Evolutionary conservation across 176 grass and related monocot genomes (phyloP), one percentile per base, ranked within the genome.

Genomic region (Guadua angustifolia): DNA sequence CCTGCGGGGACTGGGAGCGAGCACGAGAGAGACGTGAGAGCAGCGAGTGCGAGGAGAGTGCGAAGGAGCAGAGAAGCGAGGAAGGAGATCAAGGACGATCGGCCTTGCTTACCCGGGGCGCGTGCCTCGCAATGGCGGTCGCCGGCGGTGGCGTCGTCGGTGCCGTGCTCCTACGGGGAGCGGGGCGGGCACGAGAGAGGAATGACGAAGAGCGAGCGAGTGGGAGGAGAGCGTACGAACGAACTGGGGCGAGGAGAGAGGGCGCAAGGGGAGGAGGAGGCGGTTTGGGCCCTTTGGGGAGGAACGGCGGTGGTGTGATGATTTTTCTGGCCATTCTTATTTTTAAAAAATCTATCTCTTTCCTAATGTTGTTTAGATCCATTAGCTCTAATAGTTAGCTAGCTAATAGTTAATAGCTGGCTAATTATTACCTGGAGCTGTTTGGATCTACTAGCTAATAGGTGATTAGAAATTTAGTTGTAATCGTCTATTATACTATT

Each of bases 21-120:
- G 87, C 83, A 82, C 78, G 78, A 72, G 78, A 74, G 65, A 64
- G 83, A 73, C 83, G 88, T 90, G 83, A 80, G 35, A 80, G 35
- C 49, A 46, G 43, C 12, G 78, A 50, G 78, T 24, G 58, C 17
- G 26, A 42, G 77, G 19, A 24, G 40, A 47, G 75, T 10, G 74
- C 13, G 56, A 5, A 60, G 36, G 74, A 29, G 24, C 12, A 29
- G 24, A 14, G 59, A 26, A 62, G 24, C 24, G 59, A 29, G 59
- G 59, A 26, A 62, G 59, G 11, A 14, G 59, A 13, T 2, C 11
- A 17, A 18, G 6, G 51, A 7, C 51, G 14, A 15, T 15, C 49
- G 59, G 24, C n/a, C 55, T n/a, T n/a, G 55, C 42, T 43, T 43
- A 43, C 55, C 55, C 9, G 55, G 55, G 55, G 18, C 7, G 52